Evolutionary conservation across 176 grass and related monocot genomes (phyloP), one percentile per base, ranked within the genome.

Genomic region (Carex cristatella): DNA sequence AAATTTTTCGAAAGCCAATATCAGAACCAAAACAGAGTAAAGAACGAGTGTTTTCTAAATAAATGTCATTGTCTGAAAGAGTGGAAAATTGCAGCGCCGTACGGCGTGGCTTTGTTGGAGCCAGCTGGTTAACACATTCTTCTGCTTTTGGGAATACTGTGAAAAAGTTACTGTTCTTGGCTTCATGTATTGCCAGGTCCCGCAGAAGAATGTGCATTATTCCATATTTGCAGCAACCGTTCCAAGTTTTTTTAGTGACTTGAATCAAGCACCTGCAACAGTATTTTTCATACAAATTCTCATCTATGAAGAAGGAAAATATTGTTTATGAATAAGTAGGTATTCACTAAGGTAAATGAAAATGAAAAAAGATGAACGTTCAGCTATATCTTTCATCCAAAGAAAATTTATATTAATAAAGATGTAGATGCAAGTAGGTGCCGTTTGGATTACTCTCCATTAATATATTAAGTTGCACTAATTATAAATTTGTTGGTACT

Each of bases 231-330:
- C 53, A 59, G 27, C 14, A 61, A 18, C 53, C 53, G 40, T 37
- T 9, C 11, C 28, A 33, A 16, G 78, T 62, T 62, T 60, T 80
- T 35, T 60, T 12, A 59, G 16, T 59, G 6, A 58, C 53, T 61
- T 59, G 78, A 61, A 80, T 35, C 78, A 80, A 59, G 27, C 78
- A 38, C 82, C 53, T 84, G 13, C 65, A 71, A 6, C 5, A 62
- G 2, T 13, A 27, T 62, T 62, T 23, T 62, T 1, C 60, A 27
- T 8, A 62, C 8, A 62, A 62, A 62, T 62, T 62, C n/a, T 5
- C 3, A 62, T 62, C 19, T 33, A 33, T 23, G 23, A 23, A 33
- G 32, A 33, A 33, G 32, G 32, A 33, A 33, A 33, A 33, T 33
- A 33, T 33, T 33, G 32, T 33, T 33, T 33, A 33, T 33, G 32